Evolutionary conservation across 805 yeast genomes (phyloP).

Genomic region (Suhomyces faveliae): DNA sequence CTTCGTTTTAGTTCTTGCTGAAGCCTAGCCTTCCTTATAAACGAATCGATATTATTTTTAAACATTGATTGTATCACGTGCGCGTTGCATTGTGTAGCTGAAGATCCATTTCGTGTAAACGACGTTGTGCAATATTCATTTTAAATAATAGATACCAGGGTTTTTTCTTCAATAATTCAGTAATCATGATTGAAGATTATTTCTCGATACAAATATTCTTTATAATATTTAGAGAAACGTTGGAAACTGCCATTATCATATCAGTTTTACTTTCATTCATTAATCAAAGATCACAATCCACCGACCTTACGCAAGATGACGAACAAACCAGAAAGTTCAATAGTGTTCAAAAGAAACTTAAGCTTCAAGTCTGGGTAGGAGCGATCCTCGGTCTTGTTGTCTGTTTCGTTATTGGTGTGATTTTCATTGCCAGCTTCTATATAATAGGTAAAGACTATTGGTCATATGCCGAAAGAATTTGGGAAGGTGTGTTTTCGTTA

Average conservation of each 20-base stretch:
- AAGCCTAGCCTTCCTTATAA: neutral
- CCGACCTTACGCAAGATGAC: neutral
- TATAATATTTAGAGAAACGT: constrained; percentile 27
- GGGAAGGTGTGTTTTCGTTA: constrained; percentile 84
- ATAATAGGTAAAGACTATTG: constrained; percentile 79
- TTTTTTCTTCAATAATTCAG: neutral
- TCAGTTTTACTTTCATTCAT: constrained; percentile 29
- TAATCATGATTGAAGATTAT: constrained; percentile 15
- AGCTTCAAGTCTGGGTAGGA: constrained; percentile 79
- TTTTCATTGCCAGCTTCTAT: constrained; percentile 69
- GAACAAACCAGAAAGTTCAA: constrained; percentile 2
- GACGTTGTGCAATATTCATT: neutral
- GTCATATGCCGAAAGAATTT: constrained; percentile 82
- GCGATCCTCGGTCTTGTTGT: constrained; percentile 67
- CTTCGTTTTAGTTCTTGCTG: neutral
- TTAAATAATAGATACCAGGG: neutral
- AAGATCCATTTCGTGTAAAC: neutral
- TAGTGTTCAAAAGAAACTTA: constrained; percentile 28
- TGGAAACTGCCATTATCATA: constrained; percentile 31
- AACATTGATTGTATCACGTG: neutral
- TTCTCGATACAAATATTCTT: constrained; percentile 31
- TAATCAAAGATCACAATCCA: constrained; percentile 17
- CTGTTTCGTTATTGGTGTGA: constrained; percentile 71
- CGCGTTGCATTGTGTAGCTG: neutral
- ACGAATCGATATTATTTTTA: neutral